These are phyloP conservation scores for Lipomyces sp. DNA, from an alignment of 805 yeast genomes.

Conservation along the genomic window DNA sequence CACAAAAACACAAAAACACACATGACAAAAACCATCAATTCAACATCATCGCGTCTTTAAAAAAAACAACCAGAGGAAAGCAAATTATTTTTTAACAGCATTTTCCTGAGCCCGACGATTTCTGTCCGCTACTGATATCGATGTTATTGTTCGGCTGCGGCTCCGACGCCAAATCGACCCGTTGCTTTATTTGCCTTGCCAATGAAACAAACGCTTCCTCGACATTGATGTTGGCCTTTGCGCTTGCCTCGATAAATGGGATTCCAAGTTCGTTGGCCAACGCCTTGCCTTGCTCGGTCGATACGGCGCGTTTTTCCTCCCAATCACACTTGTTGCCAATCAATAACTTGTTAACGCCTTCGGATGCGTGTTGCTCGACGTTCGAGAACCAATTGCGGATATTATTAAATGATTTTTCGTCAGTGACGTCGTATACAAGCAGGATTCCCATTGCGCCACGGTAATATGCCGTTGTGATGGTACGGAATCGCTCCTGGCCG, in stretches of 20 bases:
- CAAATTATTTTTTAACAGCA: conserved; percentile 42
- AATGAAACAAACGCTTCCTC: conserved; percentile 89
- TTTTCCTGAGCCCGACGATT: conserved; percentile 38
- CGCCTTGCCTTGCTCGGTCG: conserved; percentile 87
- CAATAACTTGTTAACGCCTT: conserved; percentile 89
- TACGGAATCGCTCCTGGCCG: conserved; percentile 97
- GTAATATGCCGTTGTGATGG: conserved; percentile 96
- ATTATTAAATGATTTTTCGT: conserved; percentile 91
- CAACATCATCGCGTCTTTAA: neutral
- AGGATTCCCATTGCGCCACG: conserved; percentile 99
- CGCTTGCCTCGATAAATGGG: conserved; percentile 95
- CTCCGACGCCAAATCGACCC: conserved; percentile 59
- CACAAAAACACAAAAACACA: neutral
- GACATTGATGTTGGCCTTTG: conserved; percentile 90
- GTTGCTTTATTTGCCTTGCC: conserved; percentile 53
- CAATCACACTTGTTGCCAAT: conserved; percentile 98
- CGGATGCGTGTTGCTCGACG: conserved; percentile 94
- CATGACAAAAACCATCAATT: neutral
- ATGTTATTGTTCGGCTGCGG: conserved; percentile 41
- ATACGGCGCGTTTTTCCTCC: conserved; percentile 74
- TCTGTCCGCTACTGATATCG: conserved; percentile 41
- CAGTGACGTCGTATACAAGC: conserved; percentile 96
- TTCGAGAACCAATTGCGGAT: conserved; percentile 95
- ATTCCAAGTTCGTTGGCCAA: conserved; percentile 84
- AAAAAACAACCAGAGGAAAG: neutral